Percentiles rank a stretch among this genome's conserved stretches.
phyloP scores from a whole-genome alignment of 192 early-diverging fungal species.

The Coemansia sp. region DNA sequence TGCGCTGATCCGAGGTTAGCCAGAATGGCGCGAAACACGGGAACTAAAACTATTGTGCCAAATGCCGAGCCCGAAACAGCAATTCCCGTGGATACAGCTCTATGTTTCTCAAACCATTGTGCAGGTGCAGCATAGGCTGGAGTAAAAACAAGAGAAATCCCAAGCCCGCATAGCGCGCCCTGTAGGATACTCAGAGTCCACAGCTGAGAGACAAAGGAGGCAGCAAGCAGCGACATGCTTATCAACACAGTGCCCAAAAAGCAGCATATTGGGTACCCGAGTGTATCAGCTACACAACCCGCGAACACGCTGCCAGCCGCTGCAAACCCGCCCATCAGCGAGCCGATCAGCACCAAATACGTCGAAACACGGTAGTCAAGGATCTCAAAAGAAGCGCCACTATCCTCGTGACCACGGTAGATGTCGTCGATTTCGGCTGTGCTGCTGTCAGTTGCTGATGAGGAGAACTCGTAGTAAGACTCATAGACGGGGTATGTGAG shows the following conservation, averaged over 20 bases:
- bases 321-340: conserved; percentile 26
- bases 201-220: conserved; percentile 53
- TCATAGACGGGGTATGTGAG: conserved; percentile 40
- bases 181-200: conserved; percentile 62
- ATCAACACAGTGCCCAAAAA: conserved; percentile 43
- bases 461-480: conserved; percentile 14
- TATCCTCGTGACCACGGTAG: background rate
- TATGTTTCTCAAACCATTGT: conserved; percentile 55
- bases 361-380: conserved; percentile 2
- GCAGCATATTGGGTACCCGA: conserved; percentile 15
- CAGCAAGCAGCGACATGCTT: conserved; percentile 39
- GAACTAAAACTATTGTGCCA: conserved; percentile 46
- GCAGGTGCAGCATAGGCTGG: conserved; percentile 53
- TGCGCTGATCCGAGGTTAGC: conserved; percentile 35
- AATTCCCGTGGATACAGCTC: conserved; percentile 49
- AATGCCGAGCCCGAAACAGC: conserved; percentile 48
- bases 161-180: conserved; percentile 56
- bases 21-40: conserved; percentile 37
- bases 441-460: background rate
- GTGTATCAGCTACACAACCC: conserved; percentile 15
- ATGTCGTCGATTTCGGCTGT: conserved; percentile 7
- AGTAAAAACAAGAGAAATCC: conserved; percentile 46
- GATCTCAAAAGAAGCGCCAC: background rate
- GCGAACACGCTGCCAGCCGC: conserved; percentile 18
- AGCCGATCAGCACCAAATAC: conserved; percentile 29